A percentile compares a stretch with the other conserved stretches of the same genome.
phyloP scores from a whole-genome alignment of 768 basidiomycete genomes.

The Boletellus sp. region DNA sequence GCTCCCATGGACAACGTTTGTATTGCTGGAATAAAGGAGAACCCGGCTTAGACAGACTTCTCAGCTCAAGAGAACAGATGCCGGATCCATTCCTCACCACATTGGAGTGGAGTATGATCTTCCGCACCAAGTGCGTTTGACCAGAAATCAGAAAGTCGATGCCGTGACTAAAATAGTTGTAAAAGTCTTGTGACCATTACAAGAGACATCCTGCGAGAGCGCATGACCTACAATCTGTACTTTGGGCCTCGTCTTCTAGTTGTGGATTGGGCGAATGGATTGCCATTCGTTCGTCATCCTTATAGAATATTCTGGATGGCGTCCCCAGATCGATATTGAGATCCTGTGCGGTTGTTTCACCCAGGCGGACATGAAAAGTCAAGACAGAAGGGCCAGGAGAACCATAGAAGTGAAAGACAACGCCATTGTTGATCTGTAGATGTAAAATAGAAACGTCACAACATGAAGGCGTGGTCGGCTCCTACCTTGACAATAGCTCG shows the following conservation, averaged over 20 bases:
- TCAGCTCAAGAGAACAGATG: background rate
- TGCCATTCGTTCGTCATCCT: constrained; percentile 85
- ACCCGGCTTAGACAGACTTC: constrained; percentile 56
- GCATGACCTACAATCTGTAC: constrained; percentile 46
- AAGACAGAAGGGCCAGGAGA: constrained; percentile 35
- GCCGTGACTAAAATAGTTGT: constrained; percentile 91
- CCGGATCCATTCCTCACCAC: constrained; percentile 50
- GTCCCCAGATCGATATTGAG: constrained; percentile 74
- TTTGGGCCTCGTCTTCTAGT: constrained; percentile 44
- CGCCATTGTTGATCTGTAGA: constrained; percentile 64
- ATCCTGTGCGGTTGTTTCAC: constrained; percentile 81
- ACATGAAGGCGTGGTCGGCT: background rate
- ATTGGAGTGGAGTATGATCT: constrained; percentile 86
- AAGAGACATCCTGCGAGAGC: background rate
- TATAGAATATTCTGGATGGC: constrained; percentile 74
- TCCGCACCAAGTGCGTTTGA: constrained; percentile 66
- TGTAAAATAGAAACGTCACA: background rate
- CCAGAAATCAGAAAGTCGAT: constrained; percentile 82
- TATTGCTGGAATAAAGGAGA: constrained; percentile 87
- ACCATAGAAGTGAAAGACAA: constrained; percentile 66
- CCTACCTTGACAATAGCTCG: constrained; percentile 65
- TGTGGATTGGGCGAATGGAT: constrained; percentile 59
- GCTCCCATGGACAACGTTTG: constrained; percentile 88
- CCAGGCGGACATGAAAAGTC: constrained; percentile 59
- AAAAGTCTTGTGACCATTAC: constrained; percentile 60